A percentile compares a stretch with the other conserved stretches of the same genome.
Conservation (phyloP, 2,329 filamentous ascomycete genomes). For the Scedosporium apiospermum region DNA sequence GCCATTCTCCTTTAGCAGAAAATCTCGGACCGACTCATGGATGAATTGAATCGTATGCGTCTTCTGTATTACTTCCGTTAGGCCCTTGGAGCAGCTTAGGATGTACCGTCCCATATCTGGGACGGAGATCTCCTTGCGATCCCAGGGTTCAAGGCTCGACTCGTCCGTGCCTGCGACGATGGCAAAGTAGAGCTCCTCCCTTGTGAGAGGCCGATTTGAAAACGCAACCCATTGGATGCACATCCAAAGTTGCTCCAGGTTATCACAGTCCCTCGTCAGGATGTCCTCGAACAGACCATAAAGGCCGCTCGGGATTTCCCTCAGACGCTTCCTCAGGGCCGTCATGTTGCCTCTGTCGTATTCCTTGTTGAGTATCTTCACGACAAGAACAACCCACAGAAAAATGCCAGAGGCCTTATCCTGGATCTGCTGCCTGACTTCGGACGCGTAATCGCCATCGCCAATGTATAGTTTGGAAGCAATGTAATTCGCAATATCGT, state of each 20-base stretch:
- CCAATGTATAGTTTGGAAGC: conserved; percentile 1
- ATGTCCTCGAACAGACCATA: conserved; percentile 41
- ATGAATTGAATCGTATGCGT: conserved; percentile 38
- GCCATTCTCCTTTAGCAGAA: conserved; percentile 27
- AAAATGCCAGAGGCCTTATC: conserved; percentile 30
- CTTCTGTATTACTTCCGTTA: conserved; percentile 30
- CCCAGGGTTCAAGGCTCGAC: not conserved
- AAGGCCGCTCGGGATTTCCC: conserved; percentile 27
- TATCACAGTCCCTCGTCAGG: conserved; percentile 31
- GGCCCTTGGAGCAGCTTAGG: conserved; percentile 36
- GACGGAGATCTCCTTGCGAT: not conserved
- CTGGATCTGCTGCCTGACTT: conserved; percentile 16
- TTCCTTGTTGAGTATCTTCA: conserved; percentile 28
- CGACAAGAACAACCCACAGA: conserved; percentile 31
- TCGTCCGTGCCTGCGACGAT: conserved; percentile 12
- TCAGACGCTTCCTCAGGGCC: conserved; percentile 18
- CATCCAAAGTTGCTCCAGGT: conserved; percentile 29
- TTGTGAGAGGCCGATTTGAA: conserved; percentile 29
- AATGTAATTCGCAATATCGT: conserved; percentile 17
- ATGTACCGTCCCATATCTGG: conserved; percentile 22
- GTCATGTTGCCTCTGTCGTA: conserved; percentile 15
- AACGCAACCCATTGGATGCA: conserved; percentile 47
- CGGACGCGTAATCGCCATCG: not conserved
- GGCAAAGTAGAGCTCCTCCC: conserved; percentile 35
- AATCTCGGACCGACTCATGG: conserved; percentile 41